Base-by-base conservation (phyloP, 257 asterid genomes). In the Nicotiana undulata region DNA sequence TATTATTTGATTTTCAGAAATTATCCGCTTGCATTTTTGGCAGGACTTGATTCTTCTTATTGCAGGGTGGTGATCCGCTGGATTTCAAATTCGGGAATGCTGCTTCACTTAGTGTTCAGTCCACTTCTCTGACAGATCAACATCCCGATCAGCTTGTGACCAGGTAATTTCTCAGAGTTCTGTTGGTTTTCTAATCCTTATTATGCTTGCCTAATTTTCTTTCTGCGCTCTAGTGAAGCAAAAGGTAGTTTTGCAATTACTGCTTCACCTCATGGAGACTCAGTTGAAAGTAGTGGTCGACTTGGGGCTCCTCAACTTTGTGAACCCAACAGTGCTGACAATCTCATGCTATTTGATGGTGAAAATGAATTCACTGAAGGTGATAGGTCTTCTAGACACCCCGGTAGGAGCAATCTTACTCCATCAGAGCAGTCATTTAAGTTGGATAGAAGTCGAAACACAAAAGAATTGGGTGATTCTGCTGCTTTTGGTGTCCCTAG, bases 311-410 rank as follows among this genome's bases (percentile, higher is more conserved):
- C 85, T 86, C 89, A 89, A 24, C 79, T 84, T 76, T 86, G 89
- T 85, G 97, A 93, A 81, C 93, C 96, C 28, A 90, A 88, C 86
- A 91, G 93, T 84, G 98, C 98, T 79, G 98, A 94, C 88, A 94
- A 91, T 88, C 97, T 93, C 82, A 86, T 90, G 91, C 89, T 91
- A 81, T 89, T 94, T 87, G 94, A 89, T 81, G 92, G 85, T 85
- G 97, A 90, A 82, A 90, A 85, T 87, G 93, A 89, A 82, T 72
- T 81, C 80, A 82, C 88, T 82, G 97, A 86, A 87, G 91, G 91
- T 80, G 87, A 86, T 81, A 87, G 90, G 88, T 84, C 81, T 63
- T 83, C 86, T 85, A 81, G 79, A 79, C 85, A 87, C 76, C 93
- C 91, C 49, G 84, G 79, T 84, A 90, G 86, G 85, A 88, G 84